Conservation (phyloP, 139 green algal genomes). For the Chlamydomonas schloesseri region DNA sequence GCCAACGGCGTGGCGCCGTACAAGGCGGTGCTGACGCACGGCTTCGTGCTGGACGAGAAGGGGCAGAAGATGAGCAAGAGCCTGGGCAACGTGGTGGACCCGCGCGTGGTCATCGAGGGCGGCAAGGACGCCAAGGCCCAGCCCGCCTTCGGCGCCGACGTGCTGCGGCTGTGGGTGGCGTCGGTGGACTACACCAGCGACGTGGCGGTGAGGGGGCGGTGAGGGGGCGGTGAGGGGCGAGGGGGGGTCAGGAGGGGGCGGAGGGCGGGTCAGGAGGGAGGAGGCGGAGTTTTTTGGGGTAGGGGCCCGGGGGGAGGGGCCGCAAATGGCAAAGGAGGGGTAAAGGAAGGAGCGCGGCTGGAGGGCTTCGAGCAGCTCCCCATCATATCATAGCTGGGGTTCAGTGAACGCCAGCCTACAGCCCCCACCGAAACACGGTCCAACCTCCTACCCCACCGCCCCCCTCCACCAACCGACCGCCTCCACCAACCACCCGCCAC, state of each 20-base stretch:
- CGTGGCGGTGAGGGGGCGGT: slow-evolving; percentile 78
- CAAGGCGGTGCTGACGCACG: slow-evolving; percentile 91
- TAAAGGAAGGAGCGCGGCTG: no score
- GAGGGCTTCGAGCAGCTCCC: no score
- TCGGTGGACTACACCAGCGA: slow-evolving; percentile 95
- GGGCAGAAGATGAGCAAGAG: slow-evolving; percentile 96
- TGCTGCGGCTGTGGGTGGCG: slow-evolving; percentile 97
- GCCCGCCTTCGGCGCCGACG: slow-evolving; percentile 92
- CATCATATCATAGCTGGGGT: no score
- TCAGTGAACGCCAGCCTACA: no score
- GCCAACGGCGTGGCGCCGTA: slow-evolving; percentile 88
- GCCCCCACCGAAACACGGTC: no score
- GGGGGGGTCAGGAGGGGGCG: background rate
- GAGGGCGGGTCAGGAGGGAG: no score
- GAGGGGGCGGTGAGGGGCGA: background rate
- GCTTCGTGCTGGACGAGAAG: slow-evolving; percentile 89
- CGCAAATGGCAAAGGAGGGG: no score
- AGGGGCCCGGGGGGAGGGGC: no score
- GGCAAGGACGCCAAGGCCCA: slow-evolving; percentile 94
- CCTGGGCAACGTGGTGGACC: slow-evolving; percentile 96
- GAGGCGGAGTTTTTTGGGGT: no score
- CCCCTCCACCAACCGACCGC: no score
- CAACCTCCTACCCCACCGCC: no score
- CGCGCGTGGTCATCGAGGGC: slow-evolving; percentile 88
- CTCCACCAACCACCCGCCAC: no score